phyloP scores from a whole-genome alignment of 192 early-diverging fungal genomes.

The Podila epicladia region DNA sequence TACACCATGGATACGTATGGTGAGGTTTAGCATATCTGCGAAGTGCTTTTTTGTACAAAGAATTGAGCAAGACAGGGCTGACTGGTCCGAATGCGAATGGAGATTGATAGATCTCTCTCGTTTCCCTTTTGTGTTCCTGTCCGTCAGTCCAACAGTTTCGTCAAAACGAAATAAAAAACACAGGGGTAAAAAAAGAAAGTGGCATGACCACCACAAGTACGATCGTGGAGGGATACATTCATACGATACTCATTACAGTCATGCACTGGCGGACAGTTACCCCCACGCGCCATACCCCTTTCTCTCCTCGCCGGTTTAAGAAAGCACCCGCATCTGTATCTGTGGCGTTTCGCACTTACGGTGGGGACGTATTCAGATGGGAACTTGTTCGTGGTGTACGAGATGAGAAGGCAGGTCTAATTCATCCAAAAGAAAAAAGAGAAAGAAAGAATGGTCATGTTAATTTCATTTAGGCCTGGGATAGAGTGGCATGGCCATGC shows the following conservation, averaged over 20 bases:
- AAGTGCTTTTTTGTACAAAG: no score
- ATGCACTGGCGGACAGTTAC: no score
- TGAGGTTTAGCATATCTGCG: no score
- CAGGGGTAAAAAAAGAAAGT: constrained; percentile 2
- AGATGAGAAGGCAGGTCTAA: constrained; percentile 93
- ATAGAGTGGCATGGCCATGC: no score
- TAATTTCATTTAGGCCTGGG: no score
- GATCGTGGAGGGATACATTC: no score
- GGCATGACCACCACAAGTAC: constrained; percentile 9
- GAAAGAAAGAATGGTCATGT: background rate
- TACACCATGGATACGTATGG: no score
- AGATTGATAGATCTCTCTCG: background rate
- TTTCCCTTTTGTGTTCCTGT: background rate
- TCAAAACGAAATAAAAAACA: constrained; percentile 10
- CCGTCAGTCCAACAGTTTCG: background rate
- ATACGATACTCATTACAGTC: no score
- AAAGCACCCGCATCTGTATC: background rate
- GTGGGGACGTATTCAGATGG: constrained; percentile 97
- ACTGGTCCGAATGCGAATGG: background rate
- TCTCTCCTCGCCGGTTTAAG: background rate
- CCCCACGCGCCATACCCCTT: no score
- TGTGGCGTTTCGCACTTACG: constrained; percentile 59
- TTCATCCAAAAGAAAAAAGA: constrained; percentile 2
- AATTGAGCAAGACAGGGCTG: no score
- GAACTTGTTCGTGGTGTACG: constrained; percentile 97